Evolutionary conservation across 2,329 filamentous ascomycete species (phyloP), one percentile per base, ranked within the genome.

Genomic region (Nannizzia gypsea): DNA sequence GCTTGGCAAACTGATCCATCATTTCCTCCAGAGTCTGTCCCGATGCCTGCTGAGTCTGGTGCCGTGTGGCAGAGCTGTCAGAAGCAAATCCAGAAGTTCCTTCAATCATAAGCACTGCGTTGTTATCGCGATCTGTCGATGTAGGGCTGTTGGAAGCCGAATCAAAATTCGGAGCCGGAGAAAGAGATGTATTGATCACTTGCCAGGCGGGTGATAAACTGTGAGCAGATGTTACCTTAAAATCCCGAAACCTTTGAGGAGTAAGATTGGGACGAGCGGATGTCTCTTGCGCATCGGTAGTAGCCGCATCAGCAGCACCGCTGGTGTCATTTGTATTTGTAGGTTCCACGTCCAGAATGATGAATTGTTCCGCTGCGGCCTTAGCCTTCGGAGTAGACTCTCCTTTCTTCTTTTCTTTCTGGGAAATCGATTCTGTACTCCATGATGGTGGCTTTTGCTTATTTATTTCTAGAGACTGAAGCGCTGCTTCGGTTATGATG

Each of bases 151-250:
- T 78, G 9, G 61, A 57, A 28, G 64, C 59, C 17, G 64, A 62
- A 56, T 82, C 81, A 69, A 84, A 87, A 1, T 82, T 86, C 1
- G 86, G 86, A 15, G 86, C 85, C 8, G 77, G 76, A 6, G 76
- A 74, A 8, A 87, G 72, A 8, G 73, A 73, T 0, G 80, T 79
- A 15, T 74, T 73, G 36, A 83, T 74, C 13, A 86, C 78, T 66
- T 87, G 84, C 85, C 92, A 97, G 56, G 86, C 82, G 0, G 85
- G 76, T 6, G 83, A 87, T 11, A 96, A 75, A 63, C 86, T 90
- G 46, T 87, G 83, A 1, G 88, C 87, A 60, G 83, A 83, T 0
- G 81, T 76, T 0, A 97, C 82, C 1, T 73, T 76, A 59, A 73
- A 76, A 26, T 58, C 28, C 2, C 76, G 61, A 44, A 44, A 48